phyloP scores from a whole-genome alignment of 2,329 filamentous ascomycete species.

The Mycogone perniciosa region DNA sequence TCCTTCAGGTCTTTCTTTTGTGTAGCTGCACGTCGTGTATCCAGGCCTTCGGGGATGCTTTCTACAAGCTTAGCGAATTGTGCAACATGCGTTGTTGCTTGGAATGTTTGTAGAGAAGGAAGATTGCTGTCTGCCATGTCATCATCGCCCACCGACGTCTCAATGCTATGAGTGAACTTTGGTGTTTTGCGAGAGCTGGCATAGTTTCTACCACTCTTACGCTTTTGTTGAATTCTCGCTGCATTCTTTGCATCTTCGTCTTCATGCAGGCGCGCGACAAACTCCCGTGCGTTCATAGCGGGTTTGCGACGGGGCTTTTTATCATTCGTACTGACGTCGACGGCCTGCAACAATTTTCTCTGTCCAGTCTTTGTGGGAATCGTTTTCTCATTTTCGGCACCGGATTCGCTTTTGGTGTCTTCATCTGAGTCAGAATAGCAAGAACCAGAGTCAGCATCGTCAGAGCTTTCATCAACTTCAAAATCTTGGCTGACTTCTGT shows the following conservation, averaged over 20 bases:
- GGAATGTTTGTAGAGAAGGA: neutral
- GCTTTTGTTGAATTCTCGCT: neutral
- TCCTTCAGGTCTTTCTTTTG: conserved; percentile 16
- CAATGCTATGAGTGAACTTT: neutral
- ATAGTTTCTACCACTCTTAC: neutral
- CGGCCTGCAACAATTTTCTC: neutral
- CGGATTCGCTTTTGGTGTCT: neutral
- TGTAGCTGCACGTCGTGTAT: conserved; percentile 10
- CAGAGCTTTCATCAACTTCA: neutral
- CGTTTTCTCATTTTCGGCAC: neutral
- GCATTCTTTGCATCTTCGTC: conserved; percentile 2
- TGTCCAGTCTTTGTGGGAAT: neutral
- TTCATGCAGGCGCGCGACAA: neutral
- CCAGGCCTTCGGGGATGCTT: conserved; percentile 10
- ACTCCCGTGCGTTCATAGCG: neutral
- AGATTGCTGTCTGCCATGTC: neutral
- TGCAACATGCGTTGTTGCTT: conserved; percentile 2
- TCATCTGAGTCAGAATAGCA: neutral
- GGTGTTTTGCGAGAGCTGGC: neutral
- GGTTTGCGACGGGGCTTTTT: neutral
- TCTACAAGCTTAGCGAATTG: conserved; percentile 8
- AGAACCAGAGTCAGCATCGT: neutral
- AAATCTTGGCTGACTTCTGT: neutral
- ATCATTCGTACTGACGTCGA: neutral
- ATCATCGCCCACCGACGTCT: neutral